phyloP scores from a whole-genome alignment of 805 yeast genomes.

The Monosporozyma solicola region DNA sequence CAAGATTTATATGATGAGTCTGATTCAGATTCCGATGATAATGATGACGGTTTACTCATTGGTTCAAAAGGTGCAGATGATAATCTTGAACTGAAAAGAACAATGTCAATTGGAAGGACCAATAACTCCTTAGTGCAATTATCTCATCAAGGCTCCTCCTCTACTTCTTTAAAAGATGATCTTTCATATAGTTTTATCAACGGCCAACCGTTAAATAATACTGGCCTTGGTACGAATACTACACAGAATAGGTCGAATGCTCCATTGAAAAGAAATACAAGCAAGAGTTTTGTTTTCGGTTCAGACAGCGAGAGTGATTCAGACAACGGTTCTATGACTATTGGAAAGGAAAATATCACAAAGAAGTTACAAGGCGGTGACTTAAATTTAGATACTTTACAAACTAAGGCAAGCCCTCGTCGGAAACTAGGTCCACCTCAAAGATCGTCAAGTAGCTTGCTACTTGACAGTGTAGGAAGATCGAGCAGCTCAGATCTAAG shows the following conservation, averaged over 20 bases:
- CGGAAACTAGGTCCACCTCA: constrained; percentile 4
- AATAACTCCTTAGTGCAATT: constrained; percentile 21
- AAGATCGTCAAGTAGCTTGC: constrained; percentile 3
- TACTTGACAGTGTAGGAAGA: background rate
- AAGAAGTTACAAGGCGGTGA: background rate
- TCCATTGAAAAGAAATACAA: constrained; percentile 9
- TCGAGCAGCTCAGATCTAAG: constrained; percentile 1
- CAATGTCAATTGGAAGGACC: constrained; percentile 24
- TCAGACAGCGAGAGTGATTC: constrained; percentile 26
- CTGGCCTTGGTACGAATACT: constrained; percentile 1
- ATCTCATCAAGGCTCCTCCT: constrained; percentile 4
- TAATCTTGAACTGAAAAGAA: constrained; percentile 17
- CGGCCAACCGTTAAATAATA: constrained; percentile 16
- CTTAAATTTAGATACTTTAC: constrained; percentile 3
- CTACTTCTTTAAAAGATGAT: constrained; percentile 4
- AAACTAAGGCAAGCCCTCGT: background rate
- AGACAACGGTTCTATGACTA: constrained; percentile 5
- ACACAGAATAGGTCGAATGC: constrained; percentile 4
- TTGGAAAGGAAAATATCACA: constrained; percentile 1
- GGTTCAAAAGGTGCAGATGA: constrained; percentile 2
- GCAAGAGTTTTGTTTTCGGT: constrained; percentile 22
- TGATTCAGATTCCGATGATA: constrained; percentile 8
- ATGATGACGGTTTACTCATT: constrained; percentile 1
- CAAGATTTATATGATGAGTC: constrained; percentile 20
- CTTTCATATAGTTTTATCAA: constrained; percentile 25